These are phyloP conservation scores for Naegleria lovaniensis DNA, from an alignment of 208 protist species.

Conservation along the genomic window DNA sequence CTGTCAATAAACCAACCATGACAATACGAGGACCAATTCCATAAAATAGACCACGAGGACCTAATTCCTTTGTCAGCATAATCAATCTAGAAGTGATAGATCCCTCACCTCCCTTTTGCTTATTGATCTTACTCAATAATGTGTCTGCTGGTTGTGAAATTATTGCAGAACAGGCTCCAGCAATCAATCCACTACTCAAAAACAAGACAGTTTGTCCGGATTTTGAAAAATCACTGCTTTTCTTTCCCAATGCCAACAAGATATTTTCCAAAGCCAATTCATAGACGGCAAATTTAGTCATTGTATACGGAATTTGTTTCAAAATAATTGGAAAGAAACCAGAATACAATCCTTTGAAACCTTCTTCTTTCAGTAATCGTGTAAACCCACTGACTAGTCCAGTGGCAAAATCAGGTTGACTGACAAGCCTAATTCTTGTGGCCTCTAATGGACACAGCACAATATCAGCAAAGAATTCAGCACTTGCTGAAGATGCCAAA, in stretches of 20 bases:
- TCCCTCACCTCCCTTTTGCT: constrained; percentile 65
- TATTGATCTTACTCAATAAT: constrained; percentile 80
- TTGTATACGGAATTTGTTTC: constrained; percentile 77
- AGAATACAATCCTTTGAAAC: constrained; percentile 23
- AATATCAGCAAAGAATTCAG: constrained; percentile 92
- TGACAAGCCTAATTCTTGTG: constrained; percentile 83
- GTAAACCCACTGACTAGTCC: constrained; percentile 26
- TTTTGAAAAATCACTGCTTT: neutral
- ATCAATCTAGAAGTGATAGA: constrained; percentile 48
- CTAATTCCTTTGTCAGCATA: constrained; percentile 58
- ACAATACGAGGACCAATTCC: constrained; percentile 84
- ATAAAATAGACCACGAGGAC: constrained; percentile 64
- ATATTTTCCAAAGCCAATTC: constrained; percentile 53
- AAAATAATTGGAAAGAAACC: constrained; percentile 37
- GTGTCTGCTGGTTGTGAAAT: constrained; percentile 92
- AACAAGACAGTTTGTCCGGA: constrained; percentile 58
- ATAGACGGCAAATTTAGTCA: constrained; percentile 71
- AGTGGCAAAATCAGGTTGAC: constrained; percentile 45
- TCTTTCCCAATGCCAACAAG: constrained; percentile 39
- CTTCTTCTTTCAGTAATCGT: constrained; percentile 16
- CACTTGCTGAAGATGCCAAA: constrained; percentile 76
- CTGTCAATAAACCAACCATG: constrained; percentile 93
- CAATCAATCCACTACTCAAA: constrained; percentile 83
- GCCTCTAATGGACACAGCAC: constrained; percentile 87
- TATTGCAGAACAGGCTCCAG: constrained; percentile 84